phyloP scores from a whole-genome alignment of 2,329 filamentous ascomycete genomes.

The Penicillium sp. region DNA sequence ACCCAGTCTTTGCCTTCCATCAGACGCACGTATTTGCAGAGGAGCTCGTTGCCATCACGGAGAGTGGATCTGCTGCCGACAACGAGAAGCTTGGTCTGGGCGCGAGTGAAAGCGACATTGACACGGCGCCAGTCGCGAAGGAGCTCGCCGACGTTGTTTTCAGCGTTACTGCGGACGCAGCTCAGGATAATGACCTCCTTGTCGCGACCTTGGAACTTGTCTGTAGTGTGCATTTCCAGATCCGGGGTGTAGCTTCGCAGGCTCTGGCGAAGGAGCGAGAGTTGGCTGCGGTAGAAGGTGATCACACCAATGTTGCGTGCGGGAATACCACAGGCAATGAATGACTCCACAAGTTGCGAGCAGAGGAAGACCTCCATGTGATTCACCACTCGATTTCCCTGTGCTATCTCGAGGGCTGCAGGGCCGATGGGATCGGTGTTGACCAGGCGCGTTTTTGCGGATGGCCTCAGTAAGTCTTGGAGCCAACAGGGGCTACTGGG shows the following conservation, averaged over 20 bases:
- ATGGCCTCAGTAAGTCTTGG: constrained; percentile 64
- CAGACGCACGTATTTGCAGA: constrained; percentile 70
- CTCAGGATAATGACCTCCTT: constrained; percentile 89
- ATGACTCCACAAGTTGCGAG: constrained; percentile 73
- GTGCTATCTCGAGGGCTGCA: constrained; percentile 59
- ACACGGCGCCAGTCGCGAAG: constrained; percentile 88
- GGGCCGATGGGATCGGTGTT: constrained; percentile 77
- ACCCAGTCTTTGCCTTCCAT: constrained; percentile 80
- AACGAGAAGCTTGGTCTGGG: constrained; percentile 86
- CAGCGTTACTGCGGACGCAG: constrained; percentile 82
- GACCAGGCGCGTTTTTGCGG: constrained; percentile 75
- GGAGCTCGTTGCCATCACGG: constrained; percentile 65
- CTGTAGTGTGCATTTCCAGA: constrained; percentile 94
- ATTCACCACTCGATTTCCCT: constrained; percentile 86
- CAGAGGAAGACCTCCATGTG: constrained; percentile 74
- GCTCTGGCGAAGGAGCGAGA: constrained; percentile 73
- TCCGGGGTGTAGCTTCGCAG: constrained; percentile 59
- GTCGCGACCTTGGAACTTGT: constrained; percentile 94
- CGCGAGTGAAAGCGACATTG: constrained; percentile 92
- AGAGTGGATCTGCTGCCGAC: constrained; percentile 79
- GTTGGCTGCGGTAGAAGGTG: constrained; percentile 92
- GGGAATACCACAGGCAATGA: constrained; percentile 73
- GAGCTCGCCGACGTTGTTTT: constrained; percentile 80
- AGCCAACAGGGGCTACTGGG: constrained; percentile 67
- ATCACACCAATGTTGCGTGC: constrained; percentile 84